Evolutionary conservation across 345 rosid species (phyloP).

Genomic region (Tarenaya hassleriana): DNA sequence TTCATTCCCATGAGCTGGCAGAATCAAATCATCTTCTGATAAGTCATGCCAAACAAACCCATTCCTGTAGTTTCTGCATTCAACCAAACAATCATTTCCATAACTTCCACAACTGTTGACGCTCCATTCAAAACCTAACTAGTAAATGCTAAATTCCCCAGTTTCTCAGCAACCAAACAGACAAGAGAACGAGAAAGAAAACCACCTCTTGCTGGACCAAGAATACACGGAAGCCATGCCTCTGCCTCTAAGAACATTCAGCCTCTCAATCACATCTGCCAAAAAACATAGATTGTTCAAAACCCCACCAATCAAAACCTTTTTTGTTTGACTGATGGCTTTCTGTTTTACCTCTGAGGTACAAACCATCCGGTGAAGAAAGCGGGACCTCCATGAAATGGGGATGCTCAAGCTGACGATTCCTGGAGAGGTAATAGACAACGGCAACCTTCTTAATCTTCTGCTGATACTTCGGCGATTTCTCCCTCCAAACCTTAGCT

Average conservation of each 20-base stretch:
- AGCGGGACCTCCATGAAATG: slow-evolving; percentile 87
- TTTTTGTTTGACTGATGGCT: not conserved
- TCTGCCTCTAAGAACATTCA: slow-evolving; percentile 86
- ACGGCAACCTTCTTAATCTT: slow-evolving; percentile 66
- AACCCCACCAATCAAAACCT: slow-evolving; percentile 2
- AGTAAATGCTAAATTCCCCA: not conserved
- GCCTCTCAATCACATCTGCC: slow-evolving; percentile 78
- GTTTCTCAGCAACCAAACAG: not conserved
- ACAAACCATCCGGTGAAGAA: slow-evolving; percentile 71
- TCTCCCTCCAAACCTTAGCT: slow-evolving; percentile 93
- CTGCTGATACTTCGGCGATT: slow-evolving; percentile 79
- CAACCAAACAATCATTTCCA: not conserved
- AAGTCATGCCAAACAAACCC: slow-evolving; percentile 99
- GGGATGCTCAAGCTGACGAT: slow-evolving; percentile 98
- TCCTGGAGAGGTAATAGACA: slow-evolving; percentile 82
- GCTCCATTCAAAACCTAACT: not conserved
- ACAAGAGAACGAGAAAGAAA: not conserved
- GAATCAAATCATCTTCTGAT: slow-evolving; percentile 68
- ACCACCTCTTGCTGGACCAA: slow-evolving; percentile 87
- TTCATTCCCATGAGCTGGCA: slow-evolving; percentile 86
- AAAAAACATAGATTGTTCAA: not conserved
- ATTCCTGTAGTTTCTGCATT: slow-evolving; percentile 82
- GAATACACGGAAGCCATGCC: slow-evolving; percentile 91
- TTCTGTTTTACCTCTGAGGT: slow-evolving; percentile 53
- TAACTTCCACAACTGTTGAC: no score